A percentile compares a stretch with the other conserved stretches of the same genome.
Conservation (phyloP, 768 basidiomycete genomes). For the Tricholoma terreum region DNA sequence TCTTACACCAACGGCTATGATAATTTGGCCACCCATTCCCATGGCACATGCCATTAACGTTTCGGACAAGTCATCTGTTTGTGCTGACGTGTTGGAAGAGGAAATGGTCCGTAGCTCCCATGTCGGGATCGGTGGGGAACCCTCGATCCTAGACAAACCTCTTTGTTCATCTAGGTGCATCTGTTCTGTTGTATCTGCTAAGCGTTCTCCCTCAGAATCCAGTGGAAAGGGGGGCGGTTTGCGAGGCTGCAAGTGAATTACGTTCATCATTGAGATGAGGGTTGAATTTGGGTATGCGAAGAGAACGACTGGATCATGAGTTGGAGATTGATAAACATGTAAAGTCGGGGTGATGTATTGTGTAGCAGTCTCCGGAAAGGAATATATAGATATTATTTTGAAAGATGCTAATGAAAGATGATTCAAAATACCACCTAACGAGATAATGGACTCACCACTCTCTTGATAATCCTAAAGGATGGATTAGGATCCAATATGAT, state of each 20-base stretch:
- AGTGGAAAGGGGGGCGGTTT: slow-evolving; percentile 40
- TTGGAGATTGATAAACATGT: slow-evolving; percentile 41
- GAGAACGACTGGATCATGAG: slow-evolving; percentile 53
- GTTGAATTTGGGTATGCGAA: slow-evolving; percentile 38
- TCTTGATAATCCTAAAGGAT: slow-evolving; percentile 68
- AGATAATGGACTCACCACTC: slow-evolving; percentile 49
- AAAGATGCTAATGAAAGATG: slow-evolving; percentile 51
- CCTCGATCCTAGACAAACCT: background rate
- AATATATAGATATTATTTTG: slow-evolving; percentile 51
- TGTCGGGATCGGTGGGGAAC: slow-evolving; percentile 11
- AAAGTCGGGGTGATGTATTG: slow-evolving; percentile 35
- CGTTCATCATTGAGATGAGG: slow-evolving; percentile 43
- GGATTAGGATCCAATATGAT: background rate
- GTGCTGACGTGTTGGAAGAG: background rate
- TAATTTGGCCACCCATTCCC: slow-evolving; percentile 38
- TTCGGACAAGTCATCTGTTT: slow-evolving; percentile 13
- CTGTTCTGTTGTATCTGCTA: slow-evolving; percentile 17
- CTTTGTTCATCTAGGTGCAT: slow-evolving; percentile 25
- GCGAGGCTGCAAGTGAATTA: slow-evolving; percentile 44
- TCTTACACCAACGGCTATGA: slow-evolving; percentile 39
- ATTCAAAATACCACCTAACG: background rate
- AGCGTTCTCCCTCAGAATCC: slow-evolving; percentile 18
- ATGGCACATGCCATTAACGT: slow-evolving; percentile 40
- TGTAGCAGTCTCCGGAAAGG: slow-evolving; percentile 36
- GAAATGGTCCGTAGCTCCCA: slow-evolving; percentile 19